Evolutionary conservation across 345 rosid genomes (phyloP).

Genomic region (Citrus reticulata): DNA sequence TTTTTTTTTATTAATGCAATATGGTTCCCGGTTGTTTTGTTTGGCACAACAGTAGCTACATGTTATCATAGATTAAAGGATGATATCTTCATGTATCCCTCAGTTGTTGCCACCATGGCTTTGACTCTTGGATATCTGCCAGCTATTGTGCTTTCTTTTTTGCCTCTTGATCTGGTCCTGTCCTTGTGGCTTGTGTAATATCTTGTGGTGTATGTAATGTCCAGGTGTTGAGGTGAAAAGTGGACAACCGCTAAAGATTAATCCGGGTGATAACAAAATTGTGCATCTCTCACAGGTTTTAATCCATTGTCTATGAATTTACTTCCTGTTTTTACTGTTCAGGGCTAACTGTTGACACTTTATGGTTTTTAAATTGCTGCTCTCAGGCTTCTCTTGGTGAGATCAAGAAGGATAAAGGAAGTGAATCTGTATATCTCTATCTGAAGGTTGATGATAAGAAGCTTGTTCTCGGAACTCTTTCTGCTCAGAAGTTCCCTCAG

Average conservation of each 20-base stretch:
- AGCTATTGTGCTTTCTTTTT: too few species aligned
- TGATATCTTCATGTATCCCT: neutral
- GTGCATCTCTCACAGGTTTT: slow-evolving; percentile 68
- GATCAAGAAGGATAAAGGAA: slow-evolving; percentile 44
- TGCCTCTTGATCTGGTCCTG: neutral
- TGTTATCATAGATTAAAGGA: neutral
- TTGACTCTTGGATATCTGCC: neutral
- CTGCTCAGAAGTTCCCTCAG: slow-evolving; percentile 61
- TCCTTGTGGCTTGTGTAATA: neutral
- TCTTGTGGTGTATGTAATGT: neutral
- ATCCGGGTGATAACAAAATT: slow-evolving; percentile 28
- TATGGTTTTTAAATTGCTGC: neutral
- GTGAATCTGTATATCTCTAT: slow-evolving; percentile 30
- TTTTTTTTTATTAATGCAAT: neutral
- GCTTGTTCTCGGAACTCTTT: slow-evolving; percentile 61
- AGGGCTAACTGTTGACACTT: neutral
- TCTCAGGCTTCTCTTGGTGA: slow-evolving; percentile 64
- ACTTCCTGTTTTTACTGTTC: neutral
- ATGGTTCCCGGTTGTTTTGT: neutral
- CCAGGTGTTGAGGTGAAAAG: slow-evolving; percentile 67
- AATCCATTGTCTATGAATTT: neutral
- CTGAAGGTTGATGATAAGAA: slow-evolving; percentile 38
- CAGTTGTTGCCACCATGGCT: neutral
- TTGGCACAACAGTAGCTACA: neutral
- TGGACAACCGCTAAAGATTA: slow-evolving; percentile 32